Percentiles rank a stretch among this genome's conserved stretches.
These are phyloP conservation scores for Leptodontidium sp. DNA, from an alignment of 2,329 filamentous ascomycete genomes.

Conservation along the genomic window DNA sequence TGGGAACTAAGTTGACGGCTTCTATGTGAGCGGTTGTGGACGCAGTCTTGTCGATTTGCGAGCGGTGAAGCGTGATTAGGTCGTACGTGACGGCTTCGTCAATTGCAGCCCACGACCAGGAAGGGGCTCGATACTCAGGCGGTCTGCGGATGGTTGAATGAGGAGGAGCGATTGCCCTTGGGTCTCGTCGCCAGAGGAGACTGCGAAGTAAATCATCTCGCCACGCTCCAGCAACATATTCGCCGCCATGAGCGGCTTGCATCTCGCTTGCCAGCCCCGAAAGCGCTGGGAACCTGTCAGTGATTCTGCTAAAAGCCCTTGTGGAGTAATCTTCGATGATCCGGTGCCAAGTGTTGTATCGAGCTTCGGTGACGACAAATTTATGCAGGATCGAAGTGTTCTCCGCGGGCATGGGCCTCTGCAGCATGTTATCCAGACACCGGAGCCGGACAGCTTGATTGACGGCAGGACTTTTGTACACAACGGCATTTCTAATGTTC, in stretches of 20 bases:
- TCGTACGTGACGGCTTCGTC: slow-evolving; percentile 3
- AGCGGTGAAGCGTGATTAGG: background rate
- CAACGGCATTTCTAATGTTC: background rate
- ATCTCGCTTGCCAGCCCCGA: slow-evolving; percentile 16
- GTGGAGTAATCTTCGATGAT: slow-evolving; percentile 14
- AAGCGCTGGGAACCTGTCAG: slow-evolving; percentile 11
- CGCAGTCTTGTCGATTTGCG: background rate
- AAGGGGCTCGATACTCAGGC: background rate
- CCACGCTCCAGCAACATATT: background rate
- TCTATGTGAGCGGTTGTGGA: background rate
- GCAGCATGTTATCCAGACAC: slow-evolving; percentile 17
- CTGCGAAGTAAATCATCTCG: no score
- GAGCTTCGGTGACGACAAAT: no score
- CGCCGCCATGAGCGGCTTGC: slow-evolving; percentile 7
- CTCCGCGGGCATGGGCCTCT: background rate
- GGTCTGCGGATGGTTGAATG: background rate
- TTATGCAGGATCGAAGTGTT: no score
- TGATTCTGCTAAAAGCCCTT: slow-evolving; percentile 8
- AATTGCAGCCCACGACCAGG: slow-evolving; percentile 10
- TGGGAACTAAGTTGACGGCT: background rate
- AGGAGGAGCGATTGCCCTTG: background rate
- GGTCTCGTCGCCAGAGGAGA: no score
- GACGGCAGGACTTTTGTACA: background rate
- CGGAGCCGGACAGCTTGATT: slow-evolving; percentile 3
- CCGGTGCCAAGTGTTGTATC: slow-evolving; percentile 10